Evolutionary conservation across 306 rosid genomes (phyloP).

Genomic region (Luffa acutangula): DNA sequence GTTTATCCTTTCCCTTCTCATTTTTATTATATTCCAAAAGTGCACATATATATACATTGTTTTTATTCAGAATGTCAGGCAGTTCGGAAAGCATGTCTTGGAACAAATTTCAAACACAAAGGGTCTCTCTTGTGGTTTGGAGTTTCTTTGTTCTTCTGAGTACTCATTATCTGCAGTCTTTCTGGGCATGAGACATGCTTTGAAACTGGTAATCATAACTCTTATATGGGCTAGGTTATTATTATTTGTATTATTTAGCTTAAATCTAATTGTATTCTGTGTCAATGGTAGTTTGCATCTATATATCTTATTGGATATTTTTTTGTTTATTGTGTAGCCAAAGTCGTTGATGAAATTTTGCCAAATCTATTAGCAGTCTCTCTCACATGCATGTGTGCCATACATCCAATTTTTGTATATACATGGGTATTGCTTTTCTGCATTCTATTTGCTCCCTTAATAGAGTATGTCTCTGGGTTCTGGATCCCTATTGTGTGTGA

Average conservation of each 20-base stretch:
- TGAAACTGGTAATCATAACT: slow-evolving; percentile 55
- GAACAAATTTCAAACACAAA: slow-evolving; percentile 73
- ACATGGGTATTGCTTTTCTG: background rate
- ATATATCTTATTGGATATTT: background rate
- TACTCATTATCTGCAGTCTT: slow-evolving; percentile 43
- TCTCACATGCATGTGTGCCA: background rate
- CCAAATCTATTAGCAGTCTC: background rate
- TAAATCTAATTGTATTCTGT: background rate
- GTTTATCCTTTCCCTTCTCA: background rate
- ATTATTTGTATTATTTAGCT: background rate
- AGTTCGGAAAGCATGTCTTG: slow-evolving; percentile 80
- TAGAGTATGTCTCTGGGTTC: background rate
- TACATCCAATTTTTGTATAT: background rate
- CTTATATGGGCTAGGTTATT: slow-evolving; percentile 14
- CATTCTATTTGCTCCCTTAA: background rate
- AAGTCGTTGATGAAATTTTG: background rate
- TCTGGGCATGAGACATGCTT: slow-evolving; percentile 80
- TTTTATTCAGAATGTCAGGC: slow-evolving; percentile 56
- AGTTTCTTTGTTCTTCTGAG: slow-evolving; percentile 64
- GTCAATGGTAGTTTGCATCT: slow-evolving; percentile 13
- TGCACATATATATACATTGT: background rate
- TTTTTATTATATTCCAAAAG: background rate
- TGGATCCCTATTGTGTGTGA: background rate
- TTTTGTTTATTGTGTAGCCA: background rate
- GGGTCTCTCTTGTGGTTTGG: slow-evolving; percentile 79